Evolutionary conservation across 139 green algal species (phyloP), one percentile per base, ranked within the genome.

Genomic region (Micromonas commoda): DNA sequence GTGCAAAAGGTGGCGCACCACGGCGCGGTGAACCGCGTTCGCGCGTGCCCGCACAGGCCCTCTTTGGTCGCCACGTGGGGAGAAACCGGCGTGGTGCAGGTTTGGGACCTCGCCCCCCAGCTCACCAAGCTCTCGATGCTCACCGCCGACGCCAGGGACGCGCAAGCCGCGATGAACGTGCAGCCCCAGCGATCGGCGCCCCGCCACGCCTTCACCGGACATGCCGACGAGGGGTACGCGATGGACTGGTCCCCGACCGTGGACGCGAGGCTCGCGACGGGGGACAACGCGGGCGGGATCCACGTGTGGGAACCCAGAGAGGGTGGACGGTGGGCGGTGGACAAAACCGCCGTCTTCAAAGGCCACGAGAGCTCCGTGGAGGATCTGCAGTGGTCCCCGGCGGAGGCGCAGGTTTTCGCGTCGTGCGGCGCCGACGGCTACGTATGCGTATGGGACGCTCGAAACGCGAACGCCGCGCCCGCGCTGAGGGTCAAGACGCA

Each of bases 301-400:
- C 88, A 94, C 79, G 79, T 97, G 64, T 98, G 93, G 93, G 89
- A 95, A 77, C 93, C 93, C 6, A n/a, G 64, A 26, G 83, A 90
- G 63, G 88, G 65, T 24, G 89, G 86, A 23, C 32, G 33, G 29
- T 97, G 90, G 89, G 64, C 79, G 26, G 85, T 97, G 2, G 65
- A 77, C 23, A 24, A 28, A 9, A 83, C 19, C 4, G 19, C 34
- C 13, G 9, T 16, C 9, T 88, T 85, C 77, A 37, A 31, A 9
- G 90, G 88, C 0, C 91, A 96, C 76, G 64, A 76, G 26, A 80
- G 20, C 3, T 86, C 71, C 19, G 89, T 99, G 26, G 95, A 99
- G 80, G 95, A 99, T 84, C 69, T 98, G 0, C 91, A 97, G 81
- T 99, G 95, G 95, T 92, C 83, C 51, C 95, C 95, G 28, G 89